Evolutionary conservation across 495 filamentous ascomycete genomes (phyloP).

Genomic region (Tetracladium marchalianum): DNA sequence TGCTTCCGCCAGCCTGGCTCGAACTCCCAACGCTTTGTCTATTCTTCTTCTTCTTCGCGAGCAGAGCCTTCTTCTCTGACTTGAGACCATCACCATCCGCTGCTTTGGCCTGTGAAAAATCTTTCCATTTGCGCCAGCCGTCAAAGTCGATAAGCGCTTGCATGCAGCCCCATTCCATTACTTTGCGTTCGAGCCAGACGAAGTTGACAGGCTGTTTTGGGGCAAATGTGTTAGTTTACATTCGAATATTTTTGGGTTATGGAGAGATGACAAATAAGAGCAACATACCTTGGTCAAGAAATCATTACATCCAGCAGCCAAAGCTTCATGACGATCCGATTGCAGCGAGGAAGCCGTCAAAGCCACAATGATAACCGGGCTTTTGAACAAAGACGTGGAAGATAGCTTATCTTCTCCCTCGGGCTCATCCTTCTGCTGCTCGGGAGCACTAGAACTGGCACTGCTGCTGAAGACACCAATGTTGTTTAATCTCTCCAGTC

Average conservation of each 20-base stretch:
- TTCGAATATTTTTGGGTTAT: neutral
- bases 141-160: conserved; percentile 98
- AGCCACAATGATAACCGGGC: conserved; percentile 94
- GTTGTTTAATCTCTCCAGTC: conserved; percentile 78
- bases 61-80: neutral
- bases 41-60: conserved; percentile 13
- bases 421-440: conserved; percentile 24
- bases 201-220: conserved; percentile 77
- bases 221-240: neutral
- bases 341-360: conserved; percentile 89
- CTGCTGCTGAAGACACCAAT: conserved; percentile 71
- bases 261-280: neutral
- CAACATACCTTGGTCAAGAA: conserved; percentile 87
- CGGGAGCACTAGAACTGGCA: conserved; percentile 28
- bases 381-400: conserved; percentile 72
- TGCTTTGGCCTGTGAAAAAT: conserved; percentile 37
- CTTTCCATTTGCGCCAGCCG: conserved; percentile 96
- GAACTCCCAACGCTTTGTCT: conserved; percentile 6
- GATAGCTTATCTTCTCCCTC: conserved; percentile 58
- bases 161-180: conserved; percentile 99
- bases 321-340: conserved; percentile 86
- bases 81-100: neutral
- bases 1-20: conserved; percentile 1
- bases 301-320: conserved; percentile 95
- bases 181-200: conserved; percentile 93